Conservation (phyloP, 257 asterid species). For the Penstemon newberryi region DNA sequence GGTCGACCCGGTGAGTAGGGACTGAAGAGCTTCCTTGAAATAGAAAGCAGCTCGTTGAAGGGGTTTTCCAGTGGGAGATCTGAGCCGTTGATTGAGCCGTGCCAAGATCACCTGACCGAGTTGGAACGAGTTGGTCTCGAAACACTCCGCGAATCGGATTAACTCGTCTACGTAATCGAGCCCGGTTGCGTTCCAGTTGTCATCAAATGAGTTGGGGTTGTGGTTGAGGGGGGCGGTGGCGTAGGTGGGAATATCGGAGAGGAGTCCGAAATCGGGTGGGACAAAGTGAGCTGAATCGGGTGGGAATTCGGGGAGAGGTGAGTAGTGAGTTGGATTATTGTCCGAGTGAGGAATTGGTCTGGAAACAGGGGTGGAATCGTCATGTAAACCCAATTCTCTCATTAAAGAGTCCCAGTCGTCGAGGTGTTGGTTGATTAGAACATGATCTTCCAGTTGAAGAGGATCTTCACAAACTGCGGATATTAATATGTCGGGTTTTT, state of each 20-base stretch:
- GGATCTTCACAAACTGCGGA: conserved; percentile 38
- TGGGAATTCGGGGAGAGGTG: conserved; percentile 43
- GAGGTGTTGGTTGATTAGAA: conserved; percentile 48
- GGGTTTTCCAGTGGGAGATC: conserved; percentile 65
- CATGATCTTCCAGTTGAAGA: conserved; percentile 78
- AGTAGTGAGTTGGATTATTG: conserved; percentile 34
- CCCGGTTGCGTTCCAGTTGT: conserved; percentile 53
- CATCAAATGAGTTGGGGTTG: conserved; percentile 21
- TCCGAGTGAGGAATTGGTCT: conserved; percentile 31
- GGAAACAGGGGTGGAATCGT: conserved; percentile 39
- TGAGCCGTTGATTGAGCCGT: conserved; percentile 77
- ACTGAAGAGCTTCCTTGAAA: conserved; percentile 91
- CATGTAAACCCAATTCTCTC: conserved; percentile 84
- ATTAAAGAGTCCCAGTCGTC: conserved; percentile 85
- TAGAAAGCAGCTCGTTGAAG: conserved; percentile 86
- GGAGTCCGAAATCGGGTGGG: conserved; percentile 42
- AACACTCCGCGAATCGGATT: conserved; percentile 80
- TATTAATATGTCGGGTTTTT: conserved; percentile 33
- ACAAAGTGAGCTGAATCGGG: conserved; percentile 49
- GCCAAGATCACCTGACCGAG: conserved; percentile 72
- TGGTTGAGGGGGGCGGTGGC: conserved; percentile 19
- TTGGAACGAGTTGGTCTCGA: conserved; percentile 79
- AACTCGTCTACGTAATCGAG: conserved; percentile 78
- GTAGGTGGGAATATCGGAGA: conserved; percentile 46
- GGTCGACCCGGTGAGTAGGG: conserved; percentile 29